Evolutionary conservation across 352 stramenopile genomes (phyloP).

Genomic region (Globisporangium lucens): DNA sequence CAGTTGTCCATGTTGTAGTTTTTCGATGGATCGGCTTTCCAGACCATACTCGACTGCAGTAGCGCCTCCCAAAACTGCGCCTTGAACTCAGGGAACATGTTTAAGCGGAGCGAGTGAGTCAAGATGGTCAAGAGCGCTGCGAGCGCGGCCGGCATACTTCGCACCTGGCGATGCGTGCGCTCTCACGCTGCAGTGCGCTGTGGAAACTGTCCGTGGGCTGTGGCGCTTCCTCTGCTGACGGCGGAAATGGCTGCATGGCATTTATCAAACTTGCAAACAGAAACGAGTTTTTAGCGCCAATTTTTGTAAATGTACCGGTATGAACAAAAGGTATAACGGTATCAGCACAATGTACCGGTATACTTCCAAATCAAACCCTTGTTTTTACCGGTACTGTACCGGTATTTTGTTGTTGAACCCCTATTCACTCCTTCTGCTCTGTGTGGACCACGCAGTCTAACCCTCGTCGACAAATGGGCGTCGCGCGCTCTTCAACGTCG

Average conservation of each 20-base stretch:
- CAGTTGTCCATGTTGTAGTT: neutral
- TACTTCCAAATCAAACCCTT: neutral
- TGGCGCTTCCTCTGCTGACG: neutral
- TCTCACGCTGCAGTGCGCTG: neutral
- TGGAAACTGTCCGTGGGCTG: neutral
- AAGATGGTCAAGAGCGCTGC: neutral
- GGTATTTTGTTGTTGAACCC: neutral
- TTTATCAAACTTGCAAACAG: too few species aligned
- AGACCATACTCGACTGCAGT: neutral
- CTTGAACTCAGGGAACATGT: neutral
- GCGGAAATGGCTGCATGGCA: too few species aligned
- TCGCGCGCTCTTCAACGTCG: constrained; percentile 1
- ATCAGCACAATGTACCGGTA: too few species aligned
- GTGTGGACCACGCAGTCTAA: neutral
- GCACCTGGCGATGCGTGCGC: neutral
- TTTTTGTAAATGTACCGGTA: too few species aligned
- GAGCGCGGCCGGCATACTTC: neutral
- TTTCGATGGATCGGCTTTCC: neutral
- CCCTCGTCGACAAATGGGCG: neutral
- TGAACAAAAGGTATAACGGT: too few species aligned
- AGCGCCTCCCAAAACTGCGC: neutral
- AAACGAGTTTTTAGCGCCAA: too few species aligned
- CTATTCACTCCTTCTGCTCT: neutral
- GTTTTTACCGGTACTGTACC: neutral
- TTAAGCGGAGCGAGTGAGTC: neutral